Base-by-base conservation (phyloP, 768 basidiomycete genomes). In the Cystoderma amianthinum region DNA sequence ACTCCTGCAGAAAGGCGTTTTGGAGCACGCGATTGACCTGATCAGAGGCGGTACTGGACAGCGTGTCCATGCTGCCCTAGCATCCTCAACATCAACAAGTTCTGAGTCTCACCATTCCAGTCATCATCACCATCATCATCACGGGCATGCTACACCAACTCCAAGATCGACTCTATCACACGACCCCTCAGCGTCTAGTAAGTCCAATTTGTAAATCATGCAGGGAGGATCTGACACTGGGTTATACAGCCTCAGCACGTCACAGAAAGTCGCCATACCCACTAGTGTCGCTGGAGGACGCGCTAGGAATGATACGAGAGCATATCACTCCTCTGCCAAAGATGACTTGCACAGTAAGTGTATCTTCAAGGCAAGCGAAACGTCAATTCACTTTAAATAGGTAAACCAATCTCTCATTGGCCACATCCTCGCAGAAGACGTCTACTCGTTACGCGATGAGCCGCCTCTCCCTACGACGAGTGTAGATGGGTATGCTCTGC, bases 401-500 rank as follows among this genome's bases (percentile, higher is more conserved):
- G 2, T 68, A 71, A 7, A 52, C 70, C 3, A 48, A 55, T 1
- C 64, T 95, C n/a, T 60, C 68, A n/a, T n/a, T 18, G 89, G 85
- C 0, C 68, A 80, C 47, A 69, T 91, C 17, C 69, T 93, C 1
- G 86, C 87, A 0, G 80, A 89, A 56, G 79, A 88, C 43, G 77
- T 93, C 3, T 62, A 68, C 45, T 80, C 88, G 3, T 64, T 76
- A 1, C 67, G 73, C 22, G 65, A 86, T 51, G 72, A 86, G 0
- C 91, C 91, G 2, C 55, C 58, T 3, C 72, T 72, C 2, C 57
- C 66, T 13, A 88, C 86, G 1, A 91, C 91, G 4, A 93, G 79
- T 48, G 89, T 91, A 9, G 91, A 94, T 56, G 91, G 91, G 1
- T 95, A 95, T 54, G 91, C 91, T 3, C 59, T 93, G 1, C 68